Percentiles rank a stretch among this genome's conserved stretches.
Evolutionary conservation across 225 moss, liverwort and hornwort genomes (phyloP).

Genomic region (Antitrichia curtipendula): DNA sequence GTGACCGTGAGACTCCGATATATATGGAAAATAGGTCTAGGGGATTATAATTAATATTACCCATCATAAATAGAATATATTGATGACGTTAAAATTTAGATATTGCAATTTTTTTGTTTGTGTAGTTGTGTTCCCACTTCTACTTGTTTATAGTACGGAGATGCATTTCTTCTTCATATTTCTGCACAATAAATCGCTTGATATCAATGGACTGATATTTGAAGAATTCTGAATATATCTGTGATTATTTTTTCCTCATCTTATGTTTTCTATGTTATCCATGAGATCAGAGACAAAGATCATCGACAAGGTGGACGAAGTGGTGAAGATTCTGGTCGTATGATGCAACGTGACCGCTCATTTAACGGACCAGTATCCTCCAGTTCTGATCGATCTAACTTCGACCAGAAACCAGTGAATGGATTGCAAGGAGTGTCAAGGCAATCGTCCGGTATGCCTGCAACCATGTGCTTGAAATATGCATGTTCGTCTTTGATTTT

Average conservation of each 20-base stretch:
- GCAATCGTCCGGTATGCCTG: conserved; percentile 27
- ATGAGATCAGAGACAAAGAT: conserved; percentile 42
- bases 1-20: background rate
- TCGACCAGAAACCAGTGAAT: conserved; percentile 30
- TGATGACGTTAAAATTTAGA: background rate
- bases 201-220: background rate
- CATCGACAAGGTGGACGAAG: conserved; percentile 50
- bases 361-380: conserved; percentile 30
- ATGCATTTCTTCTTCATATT: background rate
- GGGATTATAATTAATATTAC: background rate
- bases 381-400: conserved; percentile 17
- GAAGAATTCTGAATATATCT: background rate
- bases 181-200: background rate
- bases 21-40: background rate
- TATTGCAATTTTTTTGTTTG: background rate
- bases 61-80: background rate
- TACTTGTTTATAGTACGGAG: background rate
- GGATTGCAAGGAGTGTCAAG: conserved; percentile 22
- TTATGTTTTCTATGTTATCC: background rate
- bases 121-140: background rate
- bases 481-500: background rate
- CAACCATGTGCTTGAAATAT: background rate
- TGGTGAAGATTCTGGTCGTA: conserved; percentile 33
- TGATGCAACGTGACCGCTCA: conserved; percentile 43
- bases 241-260: background rate